Conservation (phyloP, 2,329 filamentous ascomycete genomes). For the Colletotrichum lupini region DNA sequence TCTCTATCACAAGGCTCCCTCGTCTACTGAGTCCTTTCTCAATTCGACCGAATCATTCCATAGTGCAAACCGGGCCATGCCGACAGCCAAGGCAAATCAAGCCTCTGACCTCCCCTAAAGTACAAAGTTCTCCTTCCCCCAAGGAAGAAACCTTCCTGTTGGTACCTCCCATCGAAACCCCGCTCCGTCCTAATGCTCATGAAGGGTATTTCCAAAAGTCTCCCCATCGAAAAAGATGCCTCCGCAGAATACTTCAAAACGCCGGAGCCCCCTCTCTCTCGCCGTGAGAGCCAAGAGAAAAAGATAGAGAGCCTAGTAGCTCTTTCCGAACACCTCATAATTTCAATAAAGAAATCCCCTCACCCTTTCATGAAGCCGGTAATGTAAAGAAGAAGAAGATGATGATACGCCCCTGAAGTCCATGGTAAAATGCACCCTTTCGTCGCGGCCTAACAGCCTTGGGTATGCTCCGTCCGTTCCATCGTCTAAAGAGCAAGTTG, state of each 20-base stretch:
- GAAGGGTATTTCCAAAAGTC: not conserved
- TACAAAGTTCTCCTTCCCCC: not conserved
- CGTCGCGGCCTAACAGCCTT: not conserved
- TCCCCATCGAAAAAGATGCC: not conserved
- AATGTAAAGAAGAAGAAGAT: not conserved
- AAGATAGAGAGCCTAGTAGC: not conserved
- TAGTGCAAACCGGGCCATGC: not conserved
- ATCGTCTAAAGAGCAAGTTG: not conserved
- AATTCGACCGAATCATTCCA: not conserved
- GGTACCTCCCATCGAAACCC: not conserved
- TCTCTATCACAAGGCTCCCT: too few species aligned
- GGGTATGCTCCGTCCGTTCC: not conserved
- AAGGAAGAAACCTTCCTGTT: not conserved
- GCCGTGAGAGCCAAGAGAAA: not conserved
- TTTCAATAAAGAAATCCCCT: not conserved
- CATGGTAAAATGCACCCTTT: not conserved
- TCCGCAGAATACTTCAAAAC: not conserved
- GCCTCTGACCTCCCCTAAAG: not conserved
- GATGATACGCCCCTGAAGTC: not conserved
- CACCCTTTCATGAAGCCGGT: not conserved
- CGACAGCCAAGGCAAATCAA: not conserved
- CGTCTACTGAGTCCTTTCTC: not conserved
- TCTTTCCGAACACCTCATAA: not conserved
- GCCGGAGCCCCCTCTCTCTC: not conserved
- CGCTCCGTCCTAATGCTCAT: not conserved